Percentiles rank a stretch among this genome's conserved stretches.
phyloP scores from a whole-genome alignment of 495 filamentous ascomycete genomes.

The Neurospora tetraspora region DNA sequence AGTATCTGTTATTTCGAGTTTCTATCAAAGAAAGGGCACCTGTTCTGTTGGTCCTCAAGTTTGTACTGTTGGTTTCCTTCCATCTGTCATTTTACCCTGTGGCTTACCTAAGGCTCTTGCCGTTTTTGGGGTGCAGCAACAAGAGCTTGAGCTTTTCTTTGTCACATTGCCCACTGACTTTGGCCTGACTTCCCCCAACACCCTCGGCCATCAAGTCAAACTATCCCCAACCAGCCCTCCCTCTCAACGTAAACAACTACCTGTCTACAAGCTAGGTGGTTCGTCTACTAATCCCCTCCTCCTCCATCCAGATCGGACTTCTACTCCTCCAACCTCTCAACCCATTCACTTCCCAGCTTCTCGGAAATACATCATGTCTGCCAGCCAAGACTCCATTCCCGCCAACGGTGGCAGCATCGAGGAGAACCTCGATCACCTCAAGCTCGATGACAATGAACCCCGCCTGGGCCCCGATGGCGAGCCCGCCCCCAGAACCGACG shows the following conservation, averaged over 20 bases:
- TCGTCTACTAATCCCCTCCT: neutral
- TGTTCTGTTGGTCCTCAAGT: neutral
- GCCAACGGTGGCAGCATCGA: conserved; percentile 37
- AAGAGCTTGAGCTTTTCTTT: neutral
- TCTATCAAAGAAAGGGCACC: neutral
- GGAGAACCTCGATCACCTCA: conserved; percentile 39
- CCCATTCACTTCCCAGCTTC: neutral
- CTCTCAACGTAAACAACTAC: neutral
- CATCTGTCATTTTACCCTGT: neutral
- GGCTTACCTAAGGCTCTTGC: neutral
- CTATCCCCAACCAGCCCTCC: neutral
- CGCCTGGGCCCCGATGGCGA: conserved; percentile 58
- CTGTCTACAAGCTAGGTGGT: neutral
- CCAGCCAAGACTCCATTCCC: conserved; percentile 32
- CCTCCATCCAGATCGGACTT: neutral
- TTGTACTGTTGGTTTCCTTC: neutral
- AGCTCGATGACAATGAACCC: conserved; percentile 42
- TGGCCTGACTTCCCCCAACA: neutral
- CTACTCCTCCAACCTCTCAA: neutral
- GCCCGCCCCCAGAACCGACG: conserved; percentile 72
- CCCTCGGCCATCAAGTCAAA: neutral
- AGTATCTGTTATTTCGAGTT: neutral
- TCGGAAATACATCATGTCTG: conserved; percentile 32
- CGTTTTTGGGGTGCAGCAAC: neutral
- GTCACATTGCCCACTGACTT: neutral